Base-by-base conservation (phyloP, 345 rosid species). In the Nasturtium officinale region DNA sequence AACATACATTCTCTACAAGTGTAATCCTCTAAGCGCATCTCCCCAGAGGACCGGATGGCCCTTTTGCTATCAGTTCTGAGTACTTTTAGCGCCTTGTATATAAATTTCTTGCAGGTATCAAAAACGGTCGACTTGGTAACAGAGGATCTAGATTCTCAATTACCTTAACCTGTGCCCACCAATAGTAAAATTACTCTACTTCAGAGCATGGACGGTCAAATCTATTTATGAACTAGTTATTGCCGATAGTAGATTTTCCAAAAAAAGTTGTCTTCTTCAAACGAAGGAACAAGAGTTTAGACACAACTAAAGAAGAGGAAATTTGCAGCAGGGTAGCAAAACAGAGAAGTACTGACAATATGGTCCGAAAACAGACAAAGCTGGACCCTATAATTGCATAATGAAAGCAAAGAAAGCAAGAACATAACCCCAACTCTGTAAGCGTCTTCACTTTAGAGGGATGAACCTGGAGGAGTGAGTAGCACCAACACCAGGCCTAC, bases 401-500 rank as follows among this genome's bases (percentile, higher is more conserved):
- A 43, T 17, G 43, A 46, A 55, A 64, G 30, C 54, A 18, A 32
- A 20, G 45, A 2, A 12, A 48, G 29, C 12, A 43, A 43, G 40
- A 45, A 17, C 42, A 52, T 15, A 11, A 63, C 69, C 47, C 8
- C 23, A 15, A 8, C 37, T 15, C 52, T 51, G 62, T 28, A 62
- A 61, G 33, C 9, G 57, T 51, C 37, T 42, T 73, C 79, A 83
- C 77, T 87, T 89, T 47, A 89, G 89, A 48, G 91, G 90, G 46
- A 87, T 89, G 81, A 89, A 89, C 84, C 96, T 84, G 30, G 96
- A 89, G 7, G 92, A 89, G 43, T 87, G 83, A 51, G 92, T 89
- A 46, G 90, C 92, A 79, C 92, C 89, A 50, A 76, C 65, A 71
- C 90, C 89, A 20, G 92, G 96, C 59, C 85, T 83, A 32, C 90